Conservation (phyloP, 2,329 filamentous ascomycete species). For the Talaromyces sp. region DNA sequence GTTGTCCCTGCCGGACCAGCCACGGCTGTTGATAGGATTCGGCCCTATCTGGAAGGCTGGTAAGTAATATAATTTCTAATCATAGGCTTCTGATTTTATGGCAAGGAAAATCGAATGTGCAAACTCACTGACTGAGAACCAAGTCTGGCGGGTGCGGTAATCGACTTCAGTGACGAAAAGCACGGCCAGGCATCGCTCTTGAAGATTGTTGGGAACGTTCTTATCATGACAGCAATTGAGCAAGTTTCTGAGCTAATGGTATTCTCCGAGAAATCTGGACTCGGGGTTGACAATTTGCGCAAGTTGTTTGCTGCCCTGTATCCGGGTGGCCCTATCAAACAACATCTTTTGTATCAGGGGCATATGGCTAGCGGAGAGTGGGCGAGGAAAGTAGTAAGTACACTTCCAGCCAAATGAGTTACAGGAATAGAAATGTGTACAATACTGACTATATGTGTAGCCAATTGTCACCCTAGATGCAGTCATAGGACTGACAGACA, state of each 20-base stretch:
- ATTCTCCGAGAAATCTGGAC: not conserved
- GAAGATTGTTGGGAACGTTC: not conserved
- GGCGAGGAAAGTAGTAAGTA: not conserved
- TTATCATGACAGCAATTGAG: not conserved
- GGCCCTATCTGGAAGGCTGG: not conserved
- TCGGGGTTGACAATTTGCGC: not conserved
- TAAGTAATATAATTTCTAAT: not conserved
- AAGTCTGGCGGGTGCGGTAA: not conserved
- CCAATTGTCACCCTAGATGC: not conserved
- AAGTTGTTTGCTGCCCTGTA: not conserved
- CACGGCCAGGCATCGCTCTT: not conserved
- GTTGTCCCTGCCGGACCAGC: not conserved
- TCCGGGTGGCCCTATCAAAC: not conserved
- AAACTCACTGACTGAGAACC: not conserved
- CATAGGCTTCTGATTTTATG: not conserved
- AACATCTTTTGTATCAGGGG: not conserved
- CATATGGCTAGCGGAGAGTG: not conserved
- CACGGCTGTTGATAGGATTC: not conserved
- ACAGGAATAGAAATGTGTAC: not conserved
- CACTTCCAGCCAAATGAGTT: not conserved
- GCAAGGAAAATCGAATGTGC: not conserved
- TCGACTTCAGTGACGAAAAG: not conserved
- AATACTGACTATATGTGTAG: not conserved
- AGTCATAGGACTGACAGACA: not conserved
- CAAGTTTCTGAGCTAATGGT: not conserved